A percentile compares a stretch with the other conserved stretches of the same genome.
Conservation (phyloP, 495 filamentous ascomycete species). For the Penicillium goetzii region DNA sequence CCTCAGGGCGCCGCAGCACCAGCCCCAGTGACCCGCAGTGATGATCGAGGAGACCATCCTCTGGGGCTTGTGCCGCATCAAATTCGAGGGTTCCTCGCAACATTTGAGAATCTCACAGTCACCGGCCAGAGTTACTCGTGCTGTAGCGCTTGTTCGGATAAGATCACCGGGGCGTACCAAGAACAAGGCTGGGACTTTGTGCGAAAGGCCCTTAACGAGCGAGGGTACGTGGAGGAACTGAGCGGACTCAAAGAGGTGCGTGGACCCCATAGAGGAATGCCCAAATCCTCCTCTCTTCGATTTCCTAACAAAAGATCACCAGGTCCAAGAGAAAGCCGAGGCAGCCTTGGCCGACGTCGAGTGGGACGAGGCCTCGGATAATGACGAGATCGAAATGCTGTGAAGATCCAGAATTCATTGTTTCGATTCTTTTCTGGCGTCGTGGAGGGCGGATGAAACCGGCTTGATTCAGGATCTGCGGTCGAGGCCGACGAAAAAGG, state of each 20-base stretch:
- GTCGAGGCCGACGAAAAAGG: constrained; percentile 78
- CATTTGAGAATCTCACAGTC: constrained; percentile 81
- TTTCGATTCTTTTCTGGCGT: neutral
- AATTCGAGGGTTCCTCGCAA: constrained; percentile 88
- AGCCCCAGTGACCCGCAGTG: constrained; percentile 57
- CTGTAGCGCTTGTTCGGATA: constrained; percentile 89
- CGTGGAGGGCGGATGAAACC: neutral
- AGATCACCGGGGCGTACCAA: constrained; percentile 71
- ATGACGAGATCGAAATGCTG: constrained; percentile 44
- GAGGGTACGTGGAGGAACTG: constrained; percentile 85
- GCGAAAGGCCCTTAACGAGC: constrained; percentile 79
- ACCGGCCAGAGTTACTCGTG: constrained; percentile 82
- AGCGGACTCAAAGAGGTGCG: constrained; percentile 86
- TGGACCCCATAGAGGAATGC: neutral
- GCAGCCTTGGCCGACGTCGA: constrained; percentile 63
- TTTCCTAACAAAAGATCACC: constrained; percentile 28
- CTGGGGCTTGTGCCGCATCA: constrained; percentile 90
- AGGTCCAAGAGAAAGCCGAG: constrained; percentile 78
- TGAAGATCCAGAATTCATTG: constrained; percentile 9
- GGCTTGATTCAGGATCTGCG: constrained; percentile 41
- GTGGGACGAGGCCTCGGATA: constrained; percentile 61
- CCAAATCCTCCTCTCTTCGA: neutral
- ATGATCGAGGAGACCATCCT: constrained; percentile 70
- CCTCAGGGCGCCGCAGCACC: constrained; percentile 62
- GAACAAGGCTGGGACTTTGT: constrained; percentile 86